Evolutionary conservation across 2,329 filamentous ascomycete species (phyloP).

Genomic region (Colletotrichum paranaense): DNA sequence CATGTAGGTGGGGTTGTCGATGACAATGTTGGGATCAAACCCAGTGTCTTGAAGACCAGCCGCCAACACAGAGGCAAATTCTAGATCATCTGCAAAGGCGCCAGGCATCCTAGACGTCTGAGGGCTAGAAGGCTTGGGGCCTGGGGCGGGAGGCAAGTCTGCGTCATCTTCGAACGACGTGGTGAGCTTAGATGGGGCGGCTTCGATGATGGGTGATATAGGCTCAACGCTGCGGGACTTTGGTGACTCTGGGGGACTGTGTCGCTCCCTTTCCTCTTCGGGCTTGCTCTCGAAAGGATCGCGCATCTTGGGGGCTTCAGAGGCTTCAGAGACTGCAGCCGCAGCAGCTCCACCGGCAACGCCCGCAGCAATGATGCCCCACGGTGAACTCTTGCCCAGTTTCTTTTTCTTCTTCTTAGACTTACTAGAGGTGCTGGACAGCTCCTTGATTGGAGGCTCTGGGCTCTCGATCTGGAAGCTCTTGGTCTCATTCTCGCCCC

Average conservation of each 20-base stretch:
- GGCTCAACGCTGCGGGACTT: conserved; percentile 37
- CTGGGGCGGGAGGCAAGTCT: conserved; percentile 61
- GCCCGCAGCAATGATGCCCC: conserved; percentile 65
- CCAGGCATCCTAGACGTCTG: conserved; percentile 68
- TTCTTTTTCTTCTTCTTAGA: conserved; percentile 41
- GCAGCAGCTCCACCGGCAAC: conserved; percentile 54
- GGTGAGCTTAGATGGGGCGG: conserved; percentile 20
- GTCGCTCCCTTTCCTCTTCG: conserved; percentile 31
- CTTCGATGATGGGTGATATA: neutral
- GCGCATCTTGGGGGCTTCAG: conserved; percentile 41
- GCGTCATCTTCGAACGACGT: conserved; percentile 52
- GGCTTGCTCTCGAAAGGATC: conserved; percentile 32
- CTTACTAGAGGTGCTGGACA: conserved; percentile 41
- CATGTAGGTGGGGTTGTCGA: conserved; percentile 72
- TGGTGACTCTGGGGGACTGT: conserved; percentile 33
- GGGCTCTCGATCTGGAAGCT: conserved; percentile 72
- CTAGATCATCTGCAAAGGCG: conserved; percentile 73
- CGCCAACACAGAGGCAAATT: conserved; percentile 76
- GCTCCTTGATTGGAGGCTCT: conserved; percentile 50
- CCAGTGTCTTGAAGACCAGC: conserved; percentile 76
- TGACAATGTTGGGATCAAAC: conserved; percentile 77
- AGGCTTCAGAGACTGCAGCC: conserved; percentile 45
- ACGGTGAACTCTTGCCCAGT: conserved; percentile 55
- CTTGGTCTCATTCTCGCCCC: conserved; percentile 74
- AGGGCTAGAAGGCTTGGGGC: conserved; percentile 67